Evolutionary conservation across 1,284 basidiomycete species (phyloP), one percentile per base, ranked within the genome.

Genomic region (Marasmius oreades): DNA sequence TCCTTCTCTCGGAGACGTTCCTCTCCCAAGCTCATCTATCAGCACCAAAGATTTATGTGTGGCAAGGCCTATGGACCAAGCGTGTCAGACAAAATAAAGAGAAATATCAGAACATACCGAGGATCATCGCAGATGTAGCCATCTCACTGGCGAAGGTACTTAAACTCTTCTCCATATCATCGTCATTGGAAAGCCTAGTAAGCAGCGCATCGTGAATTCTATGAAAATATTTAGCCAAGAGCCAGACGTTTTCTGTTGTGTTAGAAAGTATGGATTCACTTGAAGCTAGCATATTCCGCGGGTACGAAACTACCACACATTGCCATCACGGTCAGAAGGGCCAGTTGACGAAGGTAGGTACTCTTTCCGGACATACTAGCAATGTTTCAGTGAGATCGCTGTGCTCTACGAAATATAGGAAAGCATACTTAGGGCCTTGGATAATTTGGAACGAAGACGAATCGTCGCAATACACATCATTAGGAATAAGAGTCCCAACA

Each of bases 111-210:
- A 16, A 2, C 53, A 26, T 33, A 85, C 91, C 87, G 33, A 95
- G 71, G 54, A 96, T 93, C 90, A 95, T 93, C 3, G 92, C 87
- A 28, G 86, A 87, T 1, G 90, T 86, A 0, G 88, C 84, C 92
- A 98, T 97, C 70, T 98, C 94, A 57, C 85, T 87, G 0, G 93
- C 92, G 71, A 98, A 98, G 0, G 95, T 97, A 61, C 94, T 96
- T 14, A 97, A 70, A 55, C 82, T 90, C 66, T 86, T 88, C 68
- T 95, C 92, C 64, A 95, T 81, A 62, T 93, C 87, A 63, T 94
- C 94, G 61, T 98, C 93, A 63, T 98, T 97, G 0, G 93, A 95
- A 4, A 98, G 77, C 8, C 95, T 84, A 3, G 89, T 90, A 23
- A 98, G 78, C 10, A 98, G 77, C 0, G 86, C 80, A 63, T 96